Base-by-base conservation (phyloP, 2,329 filamentous ascomycete genomes). In the Diaporthe nobilis region DNA sequence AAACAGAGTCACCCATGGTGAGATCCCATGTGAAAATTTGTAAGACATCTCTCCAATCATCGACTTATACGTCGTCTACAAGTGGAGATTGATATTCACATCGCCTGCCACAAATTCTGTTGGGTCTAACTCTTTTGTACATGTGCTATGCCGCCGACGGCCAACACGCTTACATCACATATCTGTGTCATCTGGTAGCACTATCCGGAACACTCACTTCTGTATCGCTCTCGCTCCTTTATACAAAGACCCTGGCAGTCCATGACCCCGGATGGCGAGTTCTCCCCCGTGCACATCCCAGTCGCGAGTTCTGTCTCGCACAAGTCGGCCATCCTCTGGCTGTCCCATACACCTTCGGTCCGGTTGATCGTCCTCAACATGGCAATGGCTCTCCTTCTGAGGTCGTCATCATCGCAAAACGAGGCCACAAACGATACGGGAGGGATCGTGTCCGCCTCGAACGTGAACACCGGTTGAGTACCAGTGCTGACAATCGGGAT, bases 381-480 rank as follows among this genome's bases (percentile, higher is more conserved):
- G 28, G 63, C 63, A 51, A 67, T 67, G 1, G 44, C 63, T n/a
- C 63, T 67, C 28, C 25, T 37, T 22, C 44, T 34, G 20, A 67
- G 44, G 28, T 51, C 63, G 2, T 67, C 44, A 10, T 67, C 44
- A 6, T 67, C 42, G 42, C 28, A 67, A 5, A 31, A 67, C 3
- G 63, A 51, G 15, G 28, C 63, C 37, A 67, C 63, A 8, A 67
- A 67, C 28, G 63, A 34, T 2, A 67, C 63, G 8, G 63, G 63
- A n/a, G 63, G 63, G 42, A 67, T 51, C 4, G 44, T 67, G 44
- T 67, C 63, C 28, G 63, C 63, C 44, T 67, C 63, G 9, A 67
- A 67, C 2, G 42, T 51, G 12, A 67, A 67, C 42, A 51, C 12
- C 6, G 63, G 63, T 5, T 51, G 63, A 2, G 10, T 51, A 10